A percentile compares a stretch with the other conserved stretches of the same genome.
phyloP scores from a whole-genome alignment of 352 stramenopile genomes.

The Phytophthora tentaculata region DNA sequence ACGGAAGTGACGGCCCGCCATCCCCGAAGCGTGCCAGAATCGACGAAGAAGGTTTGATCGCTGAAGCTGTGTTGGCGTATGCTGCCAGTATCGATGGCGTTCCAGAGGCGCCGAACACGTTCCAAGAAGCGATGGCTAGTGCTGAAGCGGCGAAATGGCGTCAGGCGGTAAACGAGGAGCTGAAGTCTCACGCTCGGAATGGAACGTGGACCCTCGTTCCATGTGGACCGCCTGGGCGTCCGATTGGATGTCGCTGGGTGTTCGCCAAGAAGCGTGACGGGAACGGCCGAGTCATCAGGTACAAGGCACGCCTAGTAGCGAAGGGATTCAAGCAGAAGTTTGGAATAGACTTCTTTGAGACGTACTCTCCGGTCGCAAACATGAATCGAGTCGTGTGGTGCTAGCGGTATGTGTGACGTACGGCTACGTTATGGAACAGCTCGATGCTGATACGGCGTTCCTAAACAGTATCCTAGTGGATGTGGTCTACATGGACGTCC shows the following conservation, averaged over 20 bases:
- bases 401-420: neutral
- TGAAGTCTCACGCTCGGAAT: neutral
- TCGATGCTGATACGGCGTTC: constrained; percentile 46
- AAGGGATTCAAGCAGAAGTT: constrained; percentile 41
- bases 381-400: neutral
- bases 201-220: neutral
- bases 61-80: neutral
- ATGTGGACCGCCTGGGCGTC: neutral
- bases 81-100: neutral
- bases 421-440: constrained; percentile 33
- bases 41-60: neutral
- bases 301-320: constrained; percentile 40
- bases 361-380: neutral
- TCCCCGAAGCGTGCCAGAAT: neutral
- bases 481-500: constrained; percentile 17
- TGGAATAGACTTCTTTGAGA: constrained; percentile 6
- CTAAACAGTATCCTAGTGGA: constrained; percentile 21
- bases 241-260: constrained; percentile 41
- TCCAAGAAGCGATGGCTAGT: neutral
- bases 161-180: neutral
- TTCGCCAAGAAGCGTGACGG: constrained; percentile 47
- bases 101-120: neutral
- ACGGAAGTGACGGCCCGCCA: neutral
- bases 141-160: neutral
- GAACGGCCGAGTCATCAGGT: constrained; percentile 30